Evolutionary conservation across 2,329 filamentous ascomycete genomes (phyloP), one percentile per base, ranked within the genome.

Genomic region (Neospermospora avenae): DNA sequence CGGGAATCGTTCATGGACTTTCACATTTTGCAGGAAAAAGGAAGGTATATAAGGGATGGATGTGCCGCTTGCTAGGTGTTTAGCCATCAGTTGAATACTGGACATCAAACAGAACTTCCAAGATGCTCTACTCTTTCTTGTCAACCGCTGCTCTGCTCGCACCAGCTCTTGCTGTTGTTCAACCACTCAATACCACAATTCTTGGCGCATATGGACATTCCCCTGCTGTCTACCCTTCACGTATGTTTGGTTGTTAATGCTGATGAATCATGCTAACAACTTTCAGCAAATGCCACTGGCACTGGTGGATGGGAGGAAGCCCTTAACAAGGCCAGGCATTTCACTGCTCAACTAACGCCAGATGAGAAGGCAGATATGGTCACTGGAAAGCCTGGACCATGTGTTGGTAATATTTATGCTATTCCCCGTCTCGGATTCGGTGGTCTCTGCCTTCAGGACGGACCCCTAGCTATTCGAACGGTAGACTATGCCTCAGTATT

Each of bases 281-380:
- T 83, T n/a, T 13, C 41, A 66, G 62, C 64, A 22, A 58, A 63
- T 46, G 56, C 57, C 22, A 67, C 58, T 31, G 61, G 59, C 28
- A 46, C 52, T 55, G 67, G 66, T 13, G 53, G 53, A 31, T 93
- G 90, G 90, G 78, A 77, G 24, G 81, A 82, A 22, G 89, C 88
- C 68, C 91, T 91, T 68, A 75, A 74, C 51, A 90, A 89, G 68
- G 89, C 89, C 1, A 80, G 84, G 59, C 74, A 78, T 3, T 74
- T 92, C 24, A 88, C 93, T 18, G 81, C 84, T 57, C 81, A 84
- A 54, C 89, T 93, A 86, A 92, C 88, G 0, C 73, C 92, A 57
- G 88, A 87, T 1, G 89, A 93, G 71, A 93, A 93, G 76, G 85
- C 86, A 24, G 55, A 58, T 16, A 55, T 69, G 46, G 59, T 67